Evolutionary conservation across 139 green algal species (phyloP).

Genomic region (Coccomyxa sp.): DNA sequence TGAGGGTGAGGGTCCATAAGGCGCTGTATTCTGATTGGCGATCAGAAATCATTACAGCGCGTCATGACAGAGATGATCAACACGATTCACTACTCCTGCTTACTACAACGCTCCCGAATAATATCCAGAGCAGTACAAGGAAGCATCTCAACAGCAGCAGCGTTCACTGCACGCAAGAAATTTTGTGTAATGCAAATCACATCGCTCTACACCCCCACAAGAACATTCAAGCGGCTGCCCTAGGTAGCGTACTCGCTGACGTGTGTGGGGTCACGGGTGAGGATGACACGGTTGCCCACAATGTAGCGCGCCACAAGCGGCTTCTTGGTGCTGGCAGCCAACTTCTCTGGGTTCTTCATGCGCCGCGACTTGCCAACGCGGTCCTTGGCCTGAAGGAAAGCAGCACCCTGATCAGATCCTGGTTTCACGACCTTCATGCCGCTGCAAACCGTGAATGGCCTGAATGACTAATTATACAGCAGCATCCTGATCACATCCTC

Average conservation of each 20-base stretch:
- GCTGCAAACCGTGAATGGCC: not conserved
- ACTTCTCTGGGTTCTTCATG: slow-evolving; percentile 89
- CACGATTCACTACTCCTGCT: too few relatives aligned
- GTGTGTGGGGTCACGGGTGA: slow-evolving; percentile 2
- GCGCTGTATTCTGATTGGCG: too few relatives aligned
- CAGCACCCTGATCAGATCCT: not conserved
- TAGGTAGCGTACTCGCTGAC: not conserved
- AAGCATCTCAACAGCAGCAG: too few relatives aligned
- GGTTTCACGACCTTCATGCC: not conserved
- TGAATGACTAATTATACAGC: not conserved
- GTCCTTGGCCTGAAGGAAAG: slow-evolving; percentile 26
- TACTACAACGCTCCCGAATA: too few relatives aligned
- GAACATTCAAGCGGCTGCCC: too few relatives aligned
- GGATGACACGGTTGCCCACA: slow-evolving; percentile 14
- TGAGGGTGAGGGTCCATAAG: too few relatives aligned
- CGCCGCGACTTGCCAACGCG: slow-evolving; percentile 38
- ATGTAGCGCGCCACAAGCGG: slow-evolving; percentile 48
- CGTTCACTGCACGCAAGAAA: too few relatives aligned
- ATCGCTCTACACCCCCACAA: too few relatives aligned
- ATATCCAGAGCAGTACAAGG: too few relatives aligned
- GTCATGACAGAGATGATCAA: too few relatives aligned
- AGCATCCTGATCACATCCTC: not conserved
- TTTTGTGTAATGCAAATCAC: too few relatives aligned
- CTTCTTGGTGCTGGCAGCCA: slow-evolving; percentile 70
- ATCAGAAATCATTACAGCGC: too few relatives aligned